Conservation (phyloP, 73 alveolate species). For the Tetrahymena malaccensis region DNA sequence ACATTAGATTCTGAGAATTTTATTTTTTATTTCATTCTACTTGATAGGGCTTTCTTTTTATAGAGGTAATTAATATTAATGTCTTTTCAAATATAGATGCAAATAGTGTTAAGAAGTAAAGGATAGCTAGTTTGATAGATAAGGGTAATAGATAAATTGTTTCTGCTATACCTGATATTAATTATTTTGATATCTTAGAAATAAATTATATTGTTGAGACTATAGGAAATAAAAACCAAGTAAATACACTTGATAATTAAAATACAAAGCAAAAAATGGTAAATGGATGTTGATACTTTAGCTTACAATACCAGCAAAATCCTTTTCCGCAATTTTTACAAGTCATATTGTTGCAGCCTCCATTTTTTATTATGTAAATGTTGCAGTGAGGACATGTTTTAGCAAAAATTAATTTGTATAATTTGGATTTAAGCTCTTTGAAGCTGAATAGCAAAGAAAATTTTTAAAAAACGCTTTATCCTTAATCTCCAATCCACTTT, state of each 20-base stretch:
- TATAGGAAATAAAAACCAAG: not conserved
- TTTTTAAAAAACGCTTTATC: not conserved
- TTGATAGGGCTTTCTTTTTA: not conserved
- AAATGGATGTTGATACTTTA: not conserved
- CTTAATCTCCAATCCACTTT: not conserved
- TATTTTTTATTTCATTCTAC: not conserved
- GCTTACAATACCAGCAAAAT: conserved; percentile 36
- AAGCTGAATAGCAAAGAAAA: no score
- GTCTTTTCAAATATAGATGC: not conserved
- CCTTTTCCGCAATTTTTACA: conserved; percentile 10
- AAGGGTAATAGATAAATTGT: not conserved
- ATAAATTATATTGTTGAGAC: no score
- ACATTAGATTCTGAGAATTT: no score
- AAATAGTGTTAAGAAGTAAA: not conserved
- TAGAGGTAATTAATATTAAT: not conserved
- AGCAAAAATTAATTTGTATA: not conserved
- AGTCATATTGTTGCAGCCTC: conserved; percentile 40
- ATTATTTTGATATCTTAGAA: not conserved
- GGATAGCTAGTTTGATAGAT: not conserved
- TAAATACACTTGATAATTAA: no score
- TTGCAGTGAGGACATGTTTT: conserved; percentile 29
- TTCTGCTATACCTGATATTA: not conserved
- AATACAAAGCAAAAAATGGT: not conserved
- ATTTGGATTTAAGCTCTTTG: not conserved
- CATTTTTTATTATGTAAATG: conserved; percentile 3